Evolutionary conservation across 1,284 basidiomycete species (phyloP).

Genomic region (Naganishia sp.): DNA sequence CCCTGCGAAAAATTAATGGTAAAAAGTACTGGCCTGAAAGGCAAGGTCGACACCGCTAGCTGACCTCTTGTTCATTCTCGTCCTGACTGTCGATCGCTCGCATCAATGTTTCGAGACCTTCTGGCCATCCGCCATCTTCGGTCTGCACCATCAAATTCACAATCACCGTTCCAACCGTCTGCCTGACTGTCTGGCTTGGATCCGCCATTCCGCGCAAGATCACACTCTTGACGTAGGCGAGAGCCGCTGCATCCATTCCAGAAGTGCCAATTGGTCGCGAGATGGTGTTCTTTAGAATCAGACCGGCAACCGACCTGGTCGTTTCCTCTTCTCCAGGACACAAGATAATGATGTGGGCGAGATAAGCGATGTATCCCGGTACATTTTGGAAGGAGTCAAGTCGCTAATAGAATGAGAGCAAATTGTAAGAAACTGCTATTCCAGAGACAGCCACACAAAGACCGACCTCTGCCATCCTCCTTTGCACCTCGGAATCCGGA

Average conservation of each 20-base stretch:
- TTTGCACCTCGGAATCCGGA: constrained; percentile 52
- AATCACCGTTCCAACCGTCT: constrained; percentile 86
- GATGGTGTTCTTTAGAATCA: constrained; percentile 92
- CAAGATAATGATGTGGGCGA: constrained; percentile 85
- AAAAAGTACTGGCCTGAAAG: constrained; percentile 25
- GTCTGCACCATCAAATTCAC: constrained; percentile 80
- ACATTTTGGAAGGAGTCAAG: constrained; percentile 54
- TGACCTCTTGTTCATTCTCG: constrained; percentile 77
- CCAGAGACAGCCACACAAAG: not conserved
- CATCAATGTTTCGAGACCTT: constrained; percentile 81
- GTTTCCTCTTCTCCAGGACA: constrained; percentile 70
- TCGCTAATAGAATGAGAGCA: constrained; percentile 1
- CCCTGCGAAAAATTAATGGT: constrained; percentile 61
- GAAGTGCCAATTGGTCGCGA: constrained; percentile 36
- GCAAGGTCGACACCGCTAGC: constrained; percentile 41
- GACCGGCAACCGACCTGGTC: constrained; percentile 91
- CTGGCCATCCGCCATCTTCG: constrained; percentile 87
- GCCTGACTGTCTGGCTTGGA: constrained; percentile 77
- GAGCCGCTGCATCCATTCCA: constrained; percentile 52
- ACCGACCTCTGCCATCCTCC: constrained; percentile 53
- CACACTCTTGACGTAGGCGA: constrained; percentile 76
- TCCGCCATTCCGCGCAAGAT: constrained; percentile 81
- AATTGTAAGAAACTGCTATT: not conserved
- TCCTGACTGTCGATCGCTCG: constrained; percentile 72
- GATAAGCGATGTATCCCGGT: constrained; percentile 94